phyloP scores from a whole-genome alignment of 352 stramenopile species.

The Phytophthora ohioensis region DNA sequence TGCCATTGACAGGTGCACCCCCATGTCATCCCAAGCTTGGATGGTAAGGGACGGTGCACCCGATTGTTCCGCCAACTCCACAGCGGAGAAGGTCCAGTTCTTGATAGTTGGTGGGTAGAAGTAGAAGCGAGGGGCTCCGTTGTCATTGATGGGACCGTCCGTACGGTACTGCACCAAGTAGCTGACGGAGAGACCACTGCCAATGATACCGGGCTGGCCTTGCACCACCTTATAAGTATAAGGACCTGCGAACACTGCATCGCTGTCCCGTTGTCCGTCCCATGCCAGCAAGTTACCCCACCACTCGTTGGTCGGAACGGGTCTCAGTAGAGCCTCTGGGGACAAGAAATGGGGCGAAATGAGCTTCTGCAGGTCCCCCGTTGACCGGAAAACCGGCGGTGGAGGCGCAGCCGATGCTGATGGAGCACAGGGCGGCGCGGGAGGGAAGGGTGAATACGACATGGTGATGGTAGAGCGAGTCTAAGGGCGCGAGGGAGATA shows the following conservation, averaged over 20 bases:
- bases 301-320: constrained; percentile 85
- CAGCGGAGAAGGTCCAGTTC: constrained; percentile 75
- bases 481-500: constrained; percentile 1
- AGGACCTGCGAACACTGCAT: constrained; percentile 75
- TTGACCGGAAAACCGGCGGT: constrained; percentile 52
- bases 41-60: constrained; percentile 47
- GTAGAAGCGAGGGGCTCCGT: constrained; percentile 87
- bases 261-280: constrained; percentile 63
- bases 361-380: constrained; percentile 59
- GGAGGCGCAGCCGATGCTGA: constrained; percentile 31
- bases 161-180: constrained; percentile 81
- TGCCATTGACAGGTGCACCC: constrained; percentile 59
- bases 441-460: constrained; percentile 32
- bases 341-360: constrained; percentile 59
- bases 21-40: constrained; percentile 80
- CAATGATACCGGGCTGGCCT: constrained; percentile 41
- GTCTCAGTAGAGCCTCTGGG: constrained; percentile 29
- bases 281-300: constrained; percentile 86
- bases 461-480: constrained; percentile 19
- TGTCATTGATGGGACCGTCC: constrained; percentile 77
- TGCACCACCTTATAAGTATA: constrained; percentile 74
- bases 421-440: constrained; percentile 8
- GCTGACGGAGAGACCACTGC: constrained; percentile 63
- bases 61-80: constrained; percentile 44
- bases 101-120: constrained; percentile 81